phyloP scores from a whole-genome alignment of 2,329 filamentous ascomycete species.

The Epichloe gansuensis region DNA sequence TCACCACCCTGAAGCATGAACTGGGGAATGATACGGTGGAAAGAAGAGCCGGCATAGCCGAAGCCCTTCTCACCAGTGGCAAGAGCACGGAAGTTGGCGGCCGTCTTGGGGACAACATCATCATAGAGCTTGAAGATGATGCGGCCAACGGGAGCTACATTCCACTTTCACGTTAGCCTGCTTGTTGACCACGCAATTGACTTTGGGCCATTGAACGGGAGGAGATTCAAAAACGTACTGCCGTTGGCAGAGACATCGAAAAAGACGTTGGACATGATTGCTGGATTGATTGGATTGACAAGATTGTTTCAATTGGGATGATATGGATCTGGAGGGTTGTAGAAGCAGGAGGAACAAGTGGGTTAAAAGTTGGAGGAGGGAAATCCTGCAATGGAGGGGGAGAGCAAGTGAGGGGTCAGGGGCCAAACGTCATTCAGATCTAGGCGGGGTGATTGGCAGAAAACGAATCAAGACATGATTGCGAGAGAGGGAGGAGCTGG shows the following conservation, averaged over 20 bases:
- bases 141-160: slow-evolving; percentile 37
- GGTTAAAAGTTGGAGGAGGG: background rate
- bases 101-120: slow-evolving; percentile 76
- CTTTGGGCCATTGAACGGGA: background rate
- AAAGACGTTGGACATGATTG: slow-evolving; percentile 7
- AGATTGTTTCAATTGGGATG: background rate
- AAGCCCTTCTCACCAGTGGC: slow-evolving; percentile 71
- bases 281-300: background rate
- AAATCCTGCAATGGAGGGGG: slow-evolving; percentile 1
- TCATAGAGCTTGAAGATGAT: slow-evolving; percentile 86
- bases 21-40: slow-evolving; percentile 85
- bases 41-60: slow-evolving; percentile 70
- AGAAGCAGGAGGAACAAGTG: background rate
- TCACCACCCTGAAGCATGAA: slow-evolving; percentile 97
- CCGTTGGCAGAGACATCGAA: slow-evolving; percentile 8
- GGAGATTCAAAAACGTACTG: slow-evolving; percentile 5
- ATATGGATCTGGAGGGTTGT: background rate
- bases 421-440: slow-evolving; percentile 6
- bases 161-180: background rate
- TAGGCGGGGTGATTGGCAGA: background rate
- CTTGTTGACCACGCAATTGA: background rate
- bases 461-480: slow-evolving; percentile 1
- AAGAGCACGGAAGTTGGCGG: slow-evolving; percentile 71
- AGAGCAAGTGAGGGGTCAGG: slow-evolving; percentile 3
- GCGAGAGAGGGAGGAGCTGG: background rate